Conservation (phyloP, 306 rosid genomes). For the Castanospermum australe region DNA sequence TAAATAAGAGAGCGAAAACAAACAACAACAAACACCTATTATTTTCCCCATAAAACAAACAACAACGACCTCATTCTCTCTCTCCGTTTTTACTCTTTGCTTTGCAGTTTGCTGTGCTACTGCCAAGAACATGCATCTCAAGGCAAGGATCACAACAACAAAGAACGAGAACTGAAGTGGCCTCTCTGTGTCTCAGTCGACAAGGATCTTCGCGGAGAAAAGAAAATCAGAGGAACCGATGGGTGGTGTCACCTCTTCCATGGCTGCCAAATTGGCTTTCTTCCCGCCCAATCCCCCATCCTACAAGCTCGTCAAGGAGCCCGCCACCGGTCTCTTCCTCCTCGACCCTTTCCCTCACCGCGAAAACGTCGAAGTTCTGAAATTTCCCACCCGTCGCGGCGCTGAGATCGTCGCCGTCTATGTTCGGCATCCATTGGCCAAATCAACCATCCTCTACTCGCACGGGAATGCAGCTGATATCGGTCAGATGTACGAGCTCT, state of each 20-base stretch:
- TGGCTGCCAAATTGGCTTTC: conserved; percentile 85
- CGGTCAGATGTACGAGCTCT: conserved; percentile 78
- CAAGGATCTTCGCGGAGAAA: not conserved
- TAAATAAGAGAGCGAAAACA: not conserved
- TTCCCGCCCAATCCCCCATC: conserved; percentile 84
- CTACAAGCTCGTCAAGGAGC: conserved; percentile 55
- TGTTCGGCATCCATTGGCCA: conserved; percentile 67
- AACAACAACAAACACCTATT: too few species aligned
- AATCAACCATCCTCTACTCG: conserved; percentile 71
- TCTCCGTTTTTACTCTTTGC: too few species aligned
- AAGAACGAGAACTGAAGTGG: conserved; percentile 10
- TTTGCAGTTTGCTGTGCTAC: too few species aligned
- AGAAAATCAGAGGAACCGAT: not conserved
- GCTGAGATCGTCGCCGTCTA: conserved; percentile 66
- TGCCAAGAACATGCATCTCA: not conserved
- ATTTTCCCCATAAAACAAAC: too few species aligned
- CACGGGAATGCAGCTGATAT: conserved; percentile 85
- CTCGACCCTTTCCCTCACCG: conserved; percentile 51
- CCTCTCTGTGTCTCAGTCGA: too few species aligned
- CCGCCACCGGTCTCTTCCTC: conserved; percentile 44
- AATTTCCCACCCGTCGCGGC: conserved; percentile 62
- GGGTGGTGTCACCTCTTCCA: conserved; percentile 84
- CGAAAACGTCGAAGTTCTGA: conserved; percentile 66
- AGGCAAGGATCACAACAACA: not conserved
- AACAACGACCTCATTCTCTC: too few species aligned